Evolutionary conservation across 1,284 basidiomycete genomes (phyloP).

Genomic region (Ustilago sp.): DNA sequence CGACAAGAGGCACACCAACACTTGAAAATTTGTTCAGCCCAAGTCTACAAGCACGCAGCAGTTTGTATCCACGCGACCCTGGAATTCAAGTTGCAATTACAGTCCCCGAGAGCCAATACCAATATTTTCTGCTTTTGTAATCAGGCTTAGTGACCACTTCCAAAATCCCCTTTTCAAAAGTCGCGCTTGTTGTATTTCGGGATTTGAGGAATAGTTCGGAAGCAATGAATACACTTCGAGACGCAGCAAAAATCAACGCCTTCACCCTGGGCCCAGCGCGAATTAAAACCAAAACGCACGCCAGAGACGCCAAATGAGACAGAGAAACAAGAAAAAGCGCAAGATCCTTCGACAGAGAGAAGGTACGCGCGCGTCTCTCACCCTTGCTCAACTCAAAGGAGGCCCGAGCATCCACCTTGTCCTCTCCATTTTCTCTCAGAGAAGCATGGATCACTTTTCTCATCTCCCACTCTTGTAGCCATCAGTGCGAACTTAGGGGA

Average conservation of each 20-base stretch:
- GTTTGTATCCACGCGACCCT: not conserved
- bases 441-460: not conserved
- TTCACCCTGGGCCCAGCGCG: not conserved
- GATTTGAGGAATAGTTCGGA: constrained; percentile 8
- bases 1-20: not conserved
- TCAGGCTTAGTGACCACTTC: constrained; percentile 19
- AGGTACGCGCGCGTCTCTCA: not conserved
- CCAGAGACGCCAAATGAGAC: not conserved
- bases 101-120: not conserved
- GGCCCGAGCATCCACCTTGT: constrained; percentile 14
- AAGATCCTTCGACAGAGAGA: not conserved
- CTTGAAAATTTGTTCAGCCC: not conserved
- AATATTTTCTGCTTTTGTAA: not conserved
- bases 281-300: too few relatives aligned
- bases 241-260: not conserved
- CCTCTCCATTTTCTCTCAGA: not conserved
- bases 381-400: not conserved
- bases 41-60: constrained; percentile 1
- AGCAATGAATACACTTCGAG: not conserved
- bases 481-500: too few relatives aligned
- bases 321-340: not conserved
- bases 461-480: not conserved
- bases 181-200: not conserved
- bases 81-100: not conserved
- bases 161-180: not conserved